These are phyloP conservation scores for Trichoderma brevicompactum DNA, from an alignment of 2,329 filamentous ascomycete genomes.

Conservation along the genomic window DNA sequence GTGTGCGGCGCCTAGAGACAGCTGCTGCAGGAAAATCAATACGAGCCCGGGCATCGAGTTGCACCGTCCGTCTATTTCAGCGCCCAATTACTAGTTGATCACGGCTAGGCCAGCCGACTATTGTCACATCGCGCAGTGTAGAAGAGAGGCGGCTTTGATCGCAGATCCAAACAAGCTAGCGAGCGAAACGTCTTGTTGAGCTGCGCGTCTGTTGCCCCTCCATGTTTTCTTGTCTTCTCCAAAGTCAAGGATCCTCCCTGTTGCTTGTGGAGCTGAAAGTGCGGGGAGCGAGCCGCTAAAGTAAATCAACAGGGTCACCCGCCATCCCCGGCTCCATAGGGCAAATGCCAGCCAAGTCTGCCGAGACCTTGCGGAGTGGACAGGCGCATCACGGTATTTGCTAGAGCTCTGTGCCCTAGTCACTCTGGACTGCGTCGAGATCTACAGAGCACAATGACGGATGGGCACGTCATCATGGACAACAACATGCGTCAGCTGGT, in stretches of 20 bases:
- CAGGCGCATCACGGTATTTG: no score
- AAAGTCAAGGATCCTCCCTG: no score
- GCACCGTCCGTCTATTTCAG: neutral
- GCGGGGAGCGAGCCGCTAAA: constrained; percentile 19
- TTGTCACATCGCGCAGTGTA: constrained; percentile 16
- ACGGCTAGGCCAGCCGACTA: constrained; percentile 16
- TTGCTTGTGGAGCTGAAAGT: constrained; percentile 6
- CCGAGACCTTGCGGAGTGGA: neutral
- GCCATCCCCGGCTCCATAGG: constrained; percentile 11
- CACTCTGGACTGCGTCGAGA: neutral
- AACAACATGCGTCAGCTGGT: no score
- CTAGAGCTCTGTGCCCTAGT: neutral
- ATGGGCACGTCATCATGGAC: constrained; percentile 6
- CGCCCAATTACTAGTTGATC: neutral
- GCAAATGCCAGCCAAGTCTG: neutral
- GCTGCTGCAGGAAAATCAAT: neutral
- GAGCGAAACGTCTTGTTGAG: neutral
- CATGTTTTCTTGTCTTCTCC: neutral
- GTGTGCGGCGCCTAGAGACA: no score
- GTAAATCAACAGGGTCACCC: neutral
- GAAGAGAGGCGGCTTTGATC: neutral
- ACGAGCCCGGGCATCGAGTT: constrained; percentile 1
- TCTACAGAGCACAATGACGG: constrained; percentile 14
- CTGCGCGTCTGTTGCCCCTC: constrained; percentile 1
- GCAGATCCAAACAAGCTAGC: neutral